Evolutionary conservation across 2,329 filamentous ascomycete species (phyloP).

Genomic region (Aspergillus ibericus): DNA sequence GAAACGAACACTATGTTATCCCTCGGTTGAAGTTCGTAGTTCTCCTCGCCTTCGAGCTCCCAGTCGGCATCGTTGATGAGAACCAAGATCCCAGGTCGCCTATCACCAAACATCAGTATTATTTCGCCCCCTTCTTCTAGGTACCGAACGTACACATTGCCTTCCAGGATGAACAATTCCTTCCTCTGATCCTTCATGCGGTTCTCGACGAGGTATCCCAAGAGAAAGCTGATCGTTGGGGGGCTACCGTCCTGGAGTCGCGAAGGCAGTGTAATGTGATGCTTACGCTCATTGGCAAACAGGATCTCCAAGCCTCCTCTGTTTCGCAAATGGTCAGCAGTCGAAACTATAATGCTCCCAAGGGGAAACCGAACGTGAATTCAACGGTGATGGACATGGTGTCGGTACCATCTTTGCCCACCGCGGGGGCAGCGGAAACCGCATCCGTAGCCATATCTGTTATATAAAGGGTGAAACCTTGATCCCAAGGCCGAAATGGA

Average conservation of each 20-base stretch:
- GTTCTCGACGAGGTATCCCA: constrained; percentile 74
- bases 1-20: constrained; percentile 96
- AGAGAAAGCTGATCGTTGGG: constrained; percentile 71
- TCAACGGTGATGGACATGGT: constrained; percentile 67
- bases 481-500: not conserved
- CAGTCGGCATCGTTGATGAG: constrained; percentile 98
- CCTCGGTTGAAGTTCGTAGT: constrained; percentile 75
- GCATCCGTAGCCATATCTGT: constrained; percentile 3
- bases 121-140: not conserved
- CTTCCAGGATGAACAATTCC: constrained; percentile 86
- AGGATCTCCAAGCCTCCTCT: constrained; percentile 94
- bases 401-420: constrained; percentile 10
- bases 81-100: constrained; percentile 91
- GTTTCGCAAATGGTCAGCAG: constrained; percentile 16
- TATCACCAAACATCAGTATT: constrained; percentile 43
- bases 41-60: constrained; percentile 94
- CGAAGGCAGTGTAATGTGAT: constrained; percentile 67
- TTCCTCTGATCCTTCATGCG: constrained; percentile 82
- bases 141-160: constrained; percentile 71
- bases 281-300: constrained; percentile 78
- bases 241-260: constrained; percentile 59
- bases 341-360: not conserved
- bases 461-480: not conserved
- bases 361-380: constrained; percentile 60
- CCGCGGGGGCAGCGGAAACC: constrained; percentile 10